Base-by-base conservation (phyloP, 805 yeast species). In the Saccharomycopsis oosterbeekiorum region DNA sequence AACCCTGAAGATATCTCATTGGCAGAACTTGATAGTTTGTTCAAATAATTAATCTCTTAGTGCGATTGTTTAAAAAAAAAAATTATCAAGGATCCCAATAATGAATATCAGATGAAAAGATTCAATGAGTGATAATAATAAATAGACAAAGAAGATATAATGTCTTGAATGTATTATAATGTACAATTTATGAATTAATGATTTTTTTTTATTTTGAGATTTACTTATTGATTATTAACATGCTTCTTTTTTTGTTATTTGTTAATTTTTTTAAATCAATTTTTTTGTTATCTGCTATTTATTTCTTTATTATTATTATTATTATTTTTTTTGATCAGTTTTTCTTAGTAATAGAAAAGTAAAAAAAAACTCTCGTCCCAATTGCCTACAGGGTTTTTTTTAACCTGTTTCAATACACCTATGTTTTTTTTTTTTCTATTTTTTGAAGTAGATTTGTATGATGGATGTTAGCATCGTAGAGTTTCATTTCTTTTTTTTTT, bases 1-100 rank as follows among this genome's bases (percentile, higher is more conserved):
- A 78, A 87, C 42, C 96, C 96, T 8, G 96, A 88, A 73, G 87
- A 86, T 66, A 78, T 85, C 34, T 83, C 90, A 29, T 76, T 87
- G 68, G 86, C 88, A 55, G 96, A 88, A 65, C 70, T 83, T 58
- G 87, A 83, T 65, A 74, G 76, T 53, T 70, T 82, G 68, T 82
- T 82, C 64, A 24, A 43, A 14, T 63, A 47, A 60, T 58, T 58
- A n/a, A 26, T 19, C 36, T 19, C 21, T 47, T 53, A 21, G 5
- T 50, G 66, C 67, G 71, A 39, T 65, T 12, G 24, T 10, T 17
- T 21, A 15, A 51, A 14, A 17, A 29, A 4, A 10, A 24, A 14
- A 26, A 24, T 29, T 12, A 51, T 29, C 6, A 29, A 29, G 34
- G 6, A 29, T 29, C 3, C 11, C n/a, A n/a, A 53, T 29, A 17